Conservation (phyloP, 306 rosid genomes). For the Amphicarpaea edgeworthii region DNA sequence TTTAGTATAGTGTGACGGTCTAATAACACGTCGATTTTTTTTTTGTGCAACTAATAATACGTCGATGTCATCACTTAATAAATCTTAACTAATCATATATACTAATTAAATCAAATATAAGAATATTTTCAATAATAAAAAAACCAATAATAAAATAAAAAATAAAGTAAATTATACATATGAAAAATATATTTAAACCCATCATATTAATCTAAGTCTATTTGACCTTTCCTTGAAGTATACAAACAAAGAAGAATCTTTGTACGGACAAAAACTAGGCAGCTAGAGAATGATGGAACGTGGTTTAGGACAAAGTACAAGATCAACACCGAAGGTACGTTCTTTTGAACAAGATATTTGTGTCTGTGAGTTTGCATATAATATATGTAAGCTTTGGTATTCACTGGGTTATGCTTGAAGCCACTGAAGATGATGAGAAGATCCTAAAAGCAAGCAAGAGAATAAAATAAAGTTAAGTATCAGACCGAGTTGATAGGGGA, state of each 20-base stretch:
- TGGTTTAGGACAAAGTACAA: not conserved
- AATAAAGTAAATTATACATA: no score
- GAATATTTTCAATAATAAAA: no score
- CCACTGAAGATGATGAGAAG: constrained; percentile 18
- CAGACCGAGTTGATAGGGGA: not conserved
- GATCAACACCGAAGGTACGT: not conserved
- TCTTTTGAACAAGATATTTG: not conserved
- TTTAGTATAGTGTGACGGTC: no score
- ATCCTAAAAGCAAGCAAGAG: constrained; percentile 15
- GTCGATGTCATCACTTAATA: no score
- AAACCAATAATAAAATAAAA: no score
- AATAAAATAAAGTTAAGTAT: constrained; percentile 21
- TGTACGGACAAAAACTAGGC: no score
- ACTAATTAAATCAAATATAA: no score
- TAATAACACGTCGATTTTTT: no score
- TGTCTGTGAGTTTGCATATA: not conserved
- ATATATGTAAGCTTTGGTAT: not conserved
- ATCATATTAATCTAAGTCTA: no score
- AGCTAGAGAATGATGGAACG: not conserved
- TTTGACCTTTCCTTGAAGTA: not conserved
- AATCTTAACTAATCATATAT: no score
- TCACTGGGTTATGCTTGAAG: not conserved
- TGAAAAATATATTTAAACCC: no score
- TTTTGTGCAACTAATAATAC: no score
- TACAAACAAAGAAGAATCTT: not conserved